Evolutionary conservation across 306 rosid genomes (phyloP).

Genomic region (Acacia crassicarpa): DNA sequence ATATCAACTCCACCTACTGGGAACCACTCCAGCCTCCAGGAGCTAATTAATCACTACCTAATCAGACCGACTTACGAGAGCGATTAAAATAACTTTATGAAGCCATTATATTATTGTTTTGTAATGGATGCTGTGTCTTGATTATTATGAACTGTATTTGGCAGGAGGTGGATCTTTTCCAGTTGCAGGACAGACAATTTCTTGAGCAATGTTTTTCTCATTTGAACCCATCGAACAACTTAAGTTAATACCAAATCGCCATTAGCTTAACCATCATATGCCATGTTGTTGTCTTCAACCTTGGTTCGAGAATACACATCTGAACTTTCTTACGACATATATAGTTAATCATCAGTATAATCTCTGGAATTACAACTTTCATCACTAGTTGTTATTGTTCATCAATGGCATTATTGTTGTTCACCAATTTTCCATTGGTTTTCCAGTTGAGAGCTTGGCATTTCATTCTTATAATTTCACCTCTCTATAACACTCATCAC

Average conservation of each 20-base stretch:
- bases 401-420: neutral
- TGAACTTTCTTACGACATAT: too few species aligned
- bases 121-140: neutral
- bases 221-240: slow-evolving; percentile 11
- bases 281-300: neutral
- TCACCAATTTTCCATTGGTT: neutral
- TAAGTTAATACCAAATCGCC: neutral
- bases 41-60: neutral
- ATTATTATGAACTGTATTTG: neutral
- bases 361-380: neutral
- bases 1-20: slow-evolving; percentile 44
- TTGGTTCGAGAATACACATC: neutral
- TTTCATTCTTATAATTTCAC: neutral
- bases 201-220: slow-evolving; percentile 42
- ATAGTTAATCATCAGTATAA: too few species aligned
- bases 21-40: slow-evolving; percentile 37
- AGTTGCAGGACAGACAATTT: slow-evolving; percentile 27
- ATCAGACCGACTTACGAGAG: neutral
- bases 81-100: neutral
- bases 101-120: neutral
- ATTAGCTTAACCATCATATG: slow-evolving; percentile 11
- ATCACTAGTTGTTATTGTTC: neutral
- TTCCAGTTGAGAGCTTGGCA: neutral
- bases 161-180: slow-evolving; percentile 33
- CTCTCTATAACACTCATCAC: neutral